Conservation (phyloP, 306 rosid genomes). For the Psophocarpus tetragonolobus region DNA sequence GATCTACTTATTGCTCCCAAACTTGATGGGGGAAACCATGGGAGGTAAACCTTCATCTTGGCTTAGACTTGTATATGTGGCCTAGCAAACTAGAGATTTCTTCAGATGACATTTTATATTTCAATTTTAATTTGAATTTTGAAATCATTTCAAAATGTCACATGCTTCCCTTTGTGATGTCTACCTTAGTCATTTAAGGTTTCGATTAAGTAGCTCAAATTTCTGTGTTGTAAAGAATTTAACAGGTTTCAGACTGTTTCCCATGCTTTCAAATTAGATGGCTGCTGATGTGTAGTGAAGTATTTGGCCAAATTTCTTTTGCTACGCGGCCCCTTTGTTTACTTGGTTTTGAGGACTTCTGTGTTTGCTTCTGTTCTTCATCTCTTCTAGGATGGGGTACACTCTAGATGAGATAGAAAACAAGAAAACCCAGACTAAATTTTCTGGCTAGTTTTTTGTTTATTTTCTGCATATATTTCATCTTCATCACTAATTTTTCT, state of each 20-base stretch:
- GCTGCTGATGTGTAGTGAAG: not conserved
- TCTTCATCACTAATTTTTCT: not conserved
- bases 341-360: conserved; percentile 6
- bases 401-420: conserved; percentile 1
- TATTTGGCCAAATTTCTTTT: conserved; percentile 17
- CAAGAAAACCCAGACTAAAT: not conserved
- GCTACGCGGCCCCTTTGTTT: conserved; percentile 7
- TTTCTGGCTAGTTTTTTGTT: conserved; percentile 13
- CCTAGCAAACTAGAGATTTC: not conserved
- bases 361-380: not conserved
- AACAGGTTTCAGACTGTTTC: conserved; percentile 16
- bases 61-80: not conserved
- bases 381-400: conserved; percentile 3
- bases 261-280: not conserved
- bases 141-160: not conserved
- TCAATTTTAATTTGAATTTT: not conserved
- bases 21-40: conserved; percentile 18
- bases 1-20: not conserved
- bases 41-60: conserved; percentile 3
- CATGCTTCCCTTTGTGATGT: conserved; percentile 14
- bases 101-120: not conserved
- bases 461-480: not conserved
- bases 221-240: conserved; percentile 20
- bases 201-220: not conserved
- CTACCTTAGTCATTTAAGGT: not conserved